Conservation (phyloP, 768 basidiomycete genomes). For the Piloderma croceum region DNA sequence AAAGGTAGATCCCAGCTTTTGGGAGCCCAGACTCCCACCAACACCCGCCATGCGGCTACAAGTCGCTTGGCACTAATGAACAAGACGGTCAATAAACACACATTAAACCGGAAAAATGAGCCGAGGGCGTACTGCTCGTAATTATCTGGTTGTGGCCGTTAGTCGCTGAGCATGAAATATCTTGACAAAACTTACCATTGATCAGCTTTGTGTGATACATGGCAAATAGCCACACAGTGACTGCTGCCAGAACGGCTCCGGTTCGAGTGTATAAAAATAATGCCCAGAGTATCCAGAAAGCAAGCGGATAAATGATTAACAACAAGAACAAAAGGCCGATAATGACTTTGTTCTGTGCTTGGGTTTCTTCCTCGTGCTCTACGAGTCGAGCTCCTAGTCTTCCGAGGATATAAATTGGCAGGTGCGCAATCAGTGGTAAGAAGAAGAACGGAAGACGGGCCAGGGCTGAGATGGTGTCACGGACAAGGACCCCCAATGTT, state of each 20-base stretch:
- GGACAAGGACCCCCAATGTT: constrained; percentile 72
- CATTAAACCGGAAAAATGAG: constrained; percentile 5
- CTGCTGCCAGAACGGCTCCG: constrained; percentile 68
- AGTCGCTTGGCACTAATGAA: constrained; percentile 76
- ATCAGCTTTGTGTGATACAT: constrained; percentile 84
- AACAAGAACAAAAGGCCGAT: constrained; percentile 77
- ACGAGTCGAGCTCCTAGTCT: constrained; percentile 67
- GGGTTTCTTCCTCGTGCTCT: constrained; percentile 87
- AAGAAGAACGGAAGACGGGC: constrained; percentile 85
- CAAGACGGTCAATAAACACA: background rate
- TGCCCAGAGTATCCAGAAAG: constrained; percentile 85
- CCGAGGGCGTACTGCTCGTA: constrained; percentile 63
- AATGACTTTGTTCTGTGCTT: constrained; percentile 95
- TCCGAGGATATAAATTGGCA: constrained; percentile 82
- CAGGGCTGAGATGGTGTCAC: constrained; percentile 67
- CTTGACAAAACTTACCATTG: constrained; percentile 54
- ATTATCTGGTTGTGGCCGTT: constrained; percentile 42
- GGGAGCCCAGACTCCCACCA: constrained; percentile 92
- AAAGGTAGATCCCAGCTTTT: constrained; percentile 76
- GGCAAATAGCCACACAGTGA: constrained; percentile 69
- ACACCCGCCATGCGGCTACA: constrained; percentile 91
- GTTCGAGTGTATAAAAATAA: constrained; percentile 65
- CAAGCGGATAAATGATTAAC: constrained; percentile 70
- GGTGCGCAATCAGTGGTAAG: constrained; percentile 75
- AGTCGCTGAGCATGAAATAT: constrained; percentile 4